phyloP scores from a whole-genome alignment of 768 basidiomycete genomes.

The Pulveroboletus ravenelii region DNA sequence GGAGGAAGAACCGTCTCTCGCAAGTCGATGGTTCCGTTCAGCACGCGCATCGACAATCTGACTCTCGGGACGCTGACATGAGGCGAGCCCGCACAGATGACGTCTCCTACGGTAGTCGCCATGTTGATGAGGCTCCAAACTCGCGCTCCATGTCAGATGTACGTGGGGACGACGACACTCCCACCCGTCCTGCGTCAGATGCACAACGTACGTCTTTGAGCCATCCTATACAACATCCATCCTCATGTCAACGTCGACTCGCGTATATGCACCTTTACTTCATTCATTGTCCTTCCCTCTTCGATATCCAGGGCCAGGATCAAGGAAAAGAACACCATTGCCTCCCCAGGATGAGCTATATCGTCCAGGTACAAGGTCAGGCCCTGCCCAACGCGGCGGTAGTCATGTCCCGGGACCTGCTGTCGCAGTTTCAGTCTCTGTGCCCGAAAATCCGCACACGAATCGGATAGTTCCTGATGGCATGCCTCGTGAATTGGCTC shows the following conservation, averaged over 20 bases:
- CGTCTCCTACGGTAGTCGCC: slow-evolving; percentile 6
- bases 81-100: slow-evolving; percentile 21
- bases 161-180: slow-evolving; percentile 17
- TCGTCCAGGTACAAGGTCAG: slow-evolving; percentile 18
- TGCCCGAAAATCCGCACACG: slow-evolving; percentile 7
- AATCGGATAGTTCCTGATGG: slow-evolving; percentile 3
- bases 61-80: slow-evolving; percentile 13
- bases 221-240: slow-evolving; percentile 25
- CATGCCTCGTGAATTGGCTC: slow-evolving; percentile 4
- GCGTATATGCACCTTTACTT: slow-evolving; percentile 18
- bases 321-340: slow-evolving; percentile 34
- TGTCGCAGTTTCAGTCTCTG: slow-evolving; percentile 1
- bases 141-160: slow-evolving; percentile 16
- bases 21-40: slow-evolving; percentile 17
- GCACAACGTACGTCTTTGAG: slow-evolving; percentile 37
- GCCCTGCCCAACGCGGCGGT: slow-evolving; percentile 8
- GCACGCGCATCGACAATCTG: slow-evolving; percentile 8
- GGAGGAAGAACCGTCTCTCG: slow-evolving; percentile 21
- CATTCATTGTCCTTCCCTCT: slow-evolving; percentile 16
- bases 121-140: slow-evolving; percentile 17
- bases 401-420: slow-evolving; percentile 5
- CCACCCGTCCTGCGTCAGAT: slow-evolving; percentile 23
- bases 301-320: slow-evolving; percentile 25
- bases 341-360: slow-evolving; percentile 34
- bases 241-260: slow-evolving; percentile 27